Percentiles rank a stretch among this genome's conserved stretches.
These are phyloP conservation scores for Cadophora gregata DNA, from an alignment of 2,329 filamentous ascomycete genomes.

Conservation along the genomic window DNA sequence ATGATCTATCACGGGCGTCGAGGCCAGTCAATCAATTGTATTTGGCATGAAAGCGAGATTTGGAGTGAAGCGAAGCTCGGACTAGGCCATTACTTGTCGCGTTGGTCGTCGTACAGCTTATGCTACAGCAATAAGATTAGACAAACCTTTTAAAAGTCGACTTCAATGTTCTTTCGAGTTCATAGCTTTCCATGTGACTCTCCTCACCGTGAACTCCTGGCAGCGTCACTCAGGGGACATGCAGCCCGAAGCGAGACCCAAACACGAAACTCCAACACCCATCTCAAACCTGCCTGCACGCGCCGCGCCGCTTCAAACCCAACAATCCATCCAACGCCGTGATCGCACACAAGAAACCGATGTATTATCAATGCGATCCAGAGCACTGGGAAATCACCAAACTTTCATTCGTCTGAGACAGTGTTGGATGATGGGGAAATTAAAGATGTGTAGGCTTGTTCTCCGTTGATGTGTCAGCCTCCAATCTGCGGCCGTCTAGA, in stretches of 20 bases:
- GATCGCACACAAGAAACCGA: background rate
- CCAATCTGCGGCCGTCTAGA: background rate
- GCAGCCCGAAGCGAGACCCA: background rate
- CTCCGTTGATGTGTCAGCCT: background rate
- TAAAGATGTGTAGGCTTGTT: background rate
- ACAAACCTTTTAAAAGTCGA: too few relatives aligned
- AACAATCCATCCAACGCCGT: background rate
- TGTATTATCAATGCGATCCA: background rate
- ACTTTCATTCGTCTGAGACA: background rate
- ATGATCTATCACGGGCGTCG: too few relatives aligned
- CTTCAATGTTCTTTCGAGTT: too few relatives aligned
- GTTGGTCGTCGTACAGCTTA: too few relatives aligned
- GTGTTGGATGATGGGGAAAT: background rate
- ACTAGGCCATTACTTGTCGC: too few relatives aligned
- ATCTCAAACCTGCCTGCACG: background rate
- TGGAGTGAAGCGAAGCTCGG: too few relatives aligned
- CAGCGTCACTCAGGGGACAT: too few relatives aligned
- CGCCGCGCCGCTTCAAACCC: background rate
- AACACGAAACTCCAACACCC: constrained; percentile 1
- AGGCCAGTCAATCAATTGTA: too few relatives aligned
- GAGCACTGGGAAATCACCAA: background rate
- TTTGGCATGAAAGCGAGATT: too few relatives aligned
- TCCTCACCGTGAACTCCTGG: too few relatives aligned
- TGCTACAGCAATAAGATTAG: too few relatives aligned
- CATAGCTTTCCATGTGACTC: too few relatives aligned